Evolutionary conservation across 75 land plant species (phyloP).

Genomic region (Selaginella moellendorffii): DNA sequence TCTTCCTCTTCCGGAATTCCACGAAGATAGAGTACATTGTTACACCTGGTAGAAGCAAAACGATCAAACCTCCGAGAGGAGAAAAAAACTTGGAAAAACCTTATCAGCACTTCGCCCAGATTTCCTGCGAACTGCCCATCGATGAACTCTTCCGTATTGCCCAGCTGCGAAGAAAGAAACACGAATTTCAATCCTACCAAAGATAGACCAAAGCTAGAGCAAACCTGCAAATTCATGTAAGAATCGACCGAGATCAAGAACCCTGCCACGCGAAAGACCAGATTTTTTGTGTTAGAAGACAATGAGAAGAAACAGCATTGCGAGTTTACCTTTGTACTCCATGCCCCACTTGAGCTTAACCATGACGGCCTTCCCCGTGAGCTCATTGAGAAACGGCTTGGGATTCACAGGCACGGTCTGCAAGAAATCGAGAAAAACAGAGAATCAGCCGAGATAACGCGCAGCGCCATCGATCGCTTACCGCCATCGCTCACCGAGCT

Average conservation of each 20-base stretch:
- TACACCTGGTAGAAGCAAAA: conserved; percentile 44
- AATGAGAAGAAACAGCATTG: too few relatives aligned
- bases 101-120: conserved; percentile 84
- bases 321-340: conserved; percentile 99
- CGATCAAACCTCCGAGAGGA: background rate
- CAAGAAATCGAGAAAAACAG: background rate
- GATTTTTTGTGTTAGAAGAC: too few relatives aligned
- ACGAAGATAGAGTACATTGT: conserved; percentile 90
- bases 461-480: background rate
- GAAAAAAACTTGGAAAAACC: conserved; percentile 27
- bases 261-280: conserved; percentile 36
- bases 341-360: conserved; percentile 98
- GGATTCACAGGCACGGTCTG: conserved; percentile 94
- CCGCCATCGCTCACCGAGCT: background rate
- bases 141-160: conserved; percentile 84
- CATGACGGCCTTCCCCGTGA: conserved; percentile 92
- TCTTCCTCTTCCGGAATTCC: conserved; percentile 93
- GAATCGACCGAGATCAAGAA: conserved; percentile 90
- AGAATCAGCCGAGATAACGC: background rate
- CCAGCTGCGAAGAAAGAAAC: conserved; percentile 40
- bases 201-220: conserved; percentile 9
- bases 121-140: conserved; percentile 83
- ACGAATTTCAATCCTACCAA: too few relatives aligned
- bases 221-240: conserved; percentile 91
- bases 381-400: conserved; percentile 82